A percentile compares a stretch with the other conserved stretches of the same genome.
Evolutionary conservation across 2,329 filamentous ascomycete species (phyloP).

Genomic region (Hypoxylon sp.): DNA sequence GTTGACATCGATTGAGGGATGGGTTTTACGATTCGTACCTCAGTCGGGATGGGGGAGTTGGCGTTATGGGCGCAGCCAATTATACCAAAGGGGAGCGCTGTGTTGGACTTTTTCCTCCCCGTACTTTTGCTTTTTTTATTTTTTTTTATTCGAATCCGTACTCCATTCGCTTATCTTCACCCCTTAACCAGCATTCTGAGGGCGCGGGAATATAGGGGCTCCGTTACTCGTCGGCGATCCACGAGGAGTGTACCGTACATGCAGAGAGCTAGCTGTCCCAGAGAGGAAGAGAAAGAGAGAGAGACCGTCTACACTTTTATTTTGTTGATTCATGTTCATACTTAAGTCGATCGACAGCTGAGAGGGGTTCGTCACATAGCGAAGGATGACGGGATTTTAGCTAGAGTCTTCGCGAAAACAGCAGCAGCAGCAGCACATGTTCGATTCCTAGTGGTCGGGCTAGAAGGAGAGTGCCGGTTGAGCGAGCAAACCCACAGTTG

Average conservation of each 20-base stretch:
- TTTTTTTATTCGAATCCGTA: constrained; percentile 23
- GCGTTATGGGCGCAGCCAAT: constrained; percentile 43
- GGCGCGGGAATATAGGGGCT: constrained; percentile 14
- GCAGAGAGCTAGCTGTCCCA: constrained; percentile 13
- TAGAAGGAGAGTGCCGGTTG: constrained; percentile 1
- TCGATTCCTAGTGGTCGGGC: constrained; percentile 3
- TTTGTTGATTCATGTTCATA: constrained; percentile 35
- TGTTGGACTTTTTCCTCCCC: constrained; percentile 25
- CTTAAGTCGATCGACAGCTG: constrained; percentile 30
- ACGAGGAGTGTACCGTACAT: constrained; percentile 10
- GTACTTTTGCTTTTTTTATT: constrained; percentile 31
- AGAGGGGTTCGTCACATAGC: constrained; percentile 10
- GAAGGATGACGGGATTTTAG: background rate
- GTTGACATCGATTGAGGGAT: constrained; percentile 32
- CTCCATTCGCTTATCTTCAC: constrained; percentile 39
- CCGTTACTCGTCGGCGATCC: constrained; percentile 6
- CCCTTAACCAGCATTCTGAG: constrained; percentile 9
- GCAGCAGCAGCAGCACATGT: background rate
- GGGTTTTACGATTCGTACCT: constrained; percentile 35
- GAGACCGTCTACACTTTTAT: constrained; percentile 16
- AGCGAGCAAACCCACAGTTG: background rate
- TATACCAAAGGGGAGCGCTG: constrained; percentile 44
- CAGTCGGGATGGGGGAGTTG: constrained; percentile 25
- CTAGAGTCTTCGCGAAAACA: constrained; percentile 13
- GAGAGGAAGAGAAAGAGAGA: constrained; percentile 12